phyloP scores from a whole-genome alignment of 1,139 yeast species.

The Magnusiomyces clavatus region DNA sequence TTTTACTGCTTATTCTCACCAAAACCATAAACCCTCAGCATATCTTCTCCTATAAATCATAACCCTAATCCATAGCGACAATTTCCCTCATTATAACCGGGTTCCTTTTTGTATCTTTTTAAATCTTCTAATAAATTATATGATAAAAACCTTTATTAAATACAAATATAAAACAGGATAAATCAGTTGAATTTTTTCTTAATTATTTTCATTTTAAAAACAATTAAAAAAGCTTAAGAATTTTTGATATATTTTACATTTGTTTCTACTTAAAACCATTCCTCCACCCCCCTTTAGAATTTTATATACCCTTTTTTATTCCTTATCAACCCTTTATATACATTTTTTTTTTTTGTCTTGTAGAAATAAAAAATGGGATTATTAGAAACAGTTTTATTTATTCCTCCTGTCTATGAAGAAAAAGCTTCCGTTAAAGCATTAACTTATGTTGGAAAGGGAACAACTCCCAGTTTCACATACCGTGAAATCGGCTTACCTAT shows the following conservation, averaged over 20 bases:
- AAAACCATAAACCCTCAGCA: too few relatives aligned
- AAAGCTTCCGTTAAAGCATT: constrained; percentile 20
- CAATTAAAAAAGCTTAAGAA: too few relatives aligned
- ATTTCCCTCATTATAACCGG: not conserved
- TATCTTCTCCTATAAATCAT: not conserved
- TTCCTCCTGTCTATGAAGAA: constrained; percentile 11
- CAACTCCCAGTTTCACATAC: constrained; percentile 29
- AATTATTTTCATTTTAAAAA: too few relatives aligned
- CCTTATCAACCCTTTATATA: not conserved
- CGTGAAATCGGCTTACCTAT: constrained; percentile 38
- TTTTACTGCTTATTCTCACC: not conserved
- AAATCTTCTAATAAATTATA: not conserved
- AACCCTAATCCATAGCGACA: not conserved
- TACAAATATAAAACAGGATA: too few relatives aligned
- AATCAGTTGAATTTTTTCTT: too few relatives aligned
- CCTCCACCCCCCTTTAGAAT: not conserved
- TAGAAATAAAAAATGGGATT: constrained; percentile 4
- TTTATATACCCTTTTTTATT: not conserved
- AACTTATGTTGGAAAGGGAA: constrained; percentile 20
- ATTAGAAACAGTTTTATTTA: constrained; percentile 12
- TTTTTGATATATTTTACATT: too few relatives aligned
- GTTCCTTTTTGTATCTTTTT: not conserved
- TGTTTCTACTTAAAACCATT: too few relatives aligned
- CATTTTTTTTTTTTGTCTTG: too few relatives aligned
- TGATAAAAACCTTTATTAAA: too few relatives aligned